These are phyloP conservation scores for Xylariaceae sp. DNA, from an alignment of 2,329 filamentous ascomycete genomes.

Conservation along the genomic window DNA sequence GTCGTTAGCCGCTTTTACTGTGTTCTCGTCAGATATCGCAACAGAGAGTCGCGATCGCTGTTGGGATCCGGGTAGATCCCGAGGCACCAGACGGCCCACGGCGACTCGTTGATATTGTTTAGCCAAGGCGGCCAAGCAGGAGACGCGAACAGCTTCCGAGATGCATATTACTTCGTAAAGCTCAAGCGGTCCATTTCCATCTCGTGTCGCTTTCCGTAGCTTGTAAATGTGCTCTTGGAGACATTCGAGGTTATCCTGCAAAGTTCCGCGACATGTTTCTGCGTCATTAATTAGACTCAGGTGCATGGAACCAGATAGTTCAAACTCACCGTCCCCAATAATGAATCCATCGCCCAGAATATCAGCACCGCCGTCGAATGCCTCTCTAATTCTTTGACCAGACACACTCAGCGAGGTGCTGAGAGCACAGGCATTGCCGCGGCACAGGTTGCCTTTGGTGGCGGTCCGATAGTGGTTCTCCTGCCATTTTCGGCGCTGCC, in stretches of 20 bases:
- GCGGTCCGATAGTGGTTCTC: constrained; percentile 39
- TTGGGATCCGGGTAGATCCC: constrained; percentile 14
- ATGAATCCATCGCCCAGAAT: constrained; percentile 41
- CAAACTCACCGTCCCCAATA: constrained; percentile 39
- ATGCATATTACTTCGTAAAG: constrained; percentile 38
- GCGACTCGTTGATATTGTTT: constrained; percentile 43
- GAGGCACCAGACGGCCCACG: constrained; percentile 35
- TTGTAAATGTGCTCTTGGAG: constrained; percentile 35
- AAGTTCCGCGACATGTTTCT: constrained; percentile 36
- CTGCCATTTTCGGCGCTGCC: constrained; percentile 39
- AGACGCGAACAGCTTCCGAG: constrained; percentile 40
- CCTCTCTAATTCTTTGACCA: constrained; percentile 35
- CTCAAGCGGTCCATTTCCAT: constrained; percentile 32
- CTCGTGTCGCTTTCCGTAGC: constrained; percentile 30
- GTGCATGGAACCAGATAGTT: background rate
- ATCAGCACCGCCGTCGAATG: constrained; percentile 38
- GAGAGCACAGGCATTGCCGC: constrained; percentile 36
- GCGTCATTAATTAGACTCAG: constrained; percentile 1
- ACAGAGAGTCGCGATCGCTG: constrained; percentile 19
- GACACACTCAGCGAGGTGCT: constrained; percentile 41
- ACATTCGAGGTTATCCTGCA: constrained; percentile 33
- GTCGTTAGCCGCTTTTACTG: constrained; percentile 9
- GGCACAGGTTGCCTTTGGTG: constrained; percentile 3
- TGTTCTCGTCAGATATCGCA: constrained; percentile 19
- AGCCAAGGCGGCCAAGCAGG: constrained; percentile 38